Base-by-base conservation (phyloP, 163 green algal species). In the Scenedesmus sp. region DNA sequence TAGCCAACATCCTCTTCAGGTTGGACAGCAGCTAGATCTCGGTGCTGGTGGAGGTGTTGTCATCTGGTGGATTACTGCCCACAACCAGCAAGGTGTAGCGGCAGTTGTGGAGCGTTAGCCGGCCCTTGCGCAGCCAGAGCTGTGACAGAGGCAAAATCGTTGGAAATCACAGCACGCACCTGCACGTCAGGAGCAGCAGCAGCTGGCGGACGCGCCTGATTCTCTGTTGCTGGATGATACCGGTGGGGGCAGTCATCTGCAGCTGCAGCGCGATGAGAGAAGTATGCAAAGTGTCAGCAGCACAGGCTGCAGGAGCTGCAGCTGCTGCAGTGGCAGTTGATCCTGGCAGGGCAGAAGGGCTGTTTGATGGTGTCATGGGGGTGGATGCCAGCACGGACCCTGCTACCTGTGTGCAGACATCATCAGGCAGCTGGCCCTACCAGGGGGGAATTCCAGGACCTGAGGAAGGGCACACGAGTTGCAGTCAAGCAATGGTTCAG, bases 271-370 rank as follows among this genome's bases (percentile, higher is more conserved):
- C 22, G 37, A 84, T 51, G 35, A 84, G 37, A 35, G 6, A 84
- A 56, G 35, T 84, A 51, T 84, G 43, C 5, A 79, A 16, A 37
- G 20, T 89, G 56, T 81, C 2, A 51, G 59, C 26, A 35, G 40
- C 81, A 89, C 59, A 51, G 83, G 35, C 18, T 22, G 33, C 30
- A 43, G 30, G 83, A 88, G 30, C 7, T 37, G 83, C 51, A 59
- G 59, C 35, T 40, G 30, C 35, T 82, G 68, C 24, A 81, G 42
- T 42, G 40, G 65, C 83, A 89, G 83, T 22, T 89, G 59, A 9
- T 59, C 33, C 53, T 44, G 53, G 61, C 51, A 9, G 13, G 46
- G 42, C 6, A 33, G 35, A 22, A 56, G 83, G 83, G 16, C 37
- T 56, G 0, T 15, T 89, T 7, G 81, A 86, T 86, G 81, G 0